Conservation (phyloP, 1,284 basidiomycete species). For the Hymenochaete sp. region DNA sequence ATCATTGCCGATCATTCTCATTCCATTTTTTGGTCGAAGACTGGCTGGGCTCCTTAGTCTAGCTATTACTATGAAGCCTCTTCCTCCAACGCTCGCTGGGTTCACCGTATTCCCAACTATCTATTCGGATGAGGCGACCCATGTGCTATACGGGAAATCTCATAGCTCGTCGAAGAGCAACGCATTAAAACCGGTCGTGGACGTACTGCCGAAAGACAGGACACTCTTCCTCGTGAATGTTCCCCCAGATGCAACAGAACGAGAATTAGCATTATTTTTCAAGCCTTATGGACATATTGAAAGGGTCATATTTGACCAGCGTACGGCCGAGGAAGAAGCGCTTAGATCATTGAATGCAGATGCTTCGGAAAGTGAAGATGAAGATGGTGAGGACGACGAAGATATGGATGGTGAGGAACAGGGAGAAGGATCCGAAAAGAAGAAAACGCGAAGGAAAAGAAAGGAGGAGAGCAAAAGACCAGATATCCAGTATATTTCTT, state of each 20-base stretch:
- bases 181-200: conserved; percentile 16
- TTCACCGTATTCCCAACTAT: conserved; percentile 53
- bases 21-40: no score
- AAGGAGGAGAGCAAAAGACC: conserved; percentile 29
- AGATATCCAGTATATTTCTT: conserved; percentile 48
- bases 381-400: conserved; percentile 25
- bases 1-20: no score
- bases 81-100: conserved; percentile 33
- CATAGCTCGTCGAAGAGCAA: conserved; percentile 32
- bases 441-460: conserved; percentile 39
- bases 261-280: conserved; percentile 68
- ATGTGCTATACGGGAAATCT: conserved; percentile 53
- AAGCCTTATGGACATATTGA: conserved; percentile 70
- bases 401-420: conserved; percentile 24
- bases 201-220: conserved; percentile 51
- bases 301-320: conserved; percentile 53
- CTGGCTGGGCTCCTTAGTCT: no score
- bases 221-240: conserved; percentile 83
- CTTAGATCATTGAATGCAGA: conserved; percentile 2
- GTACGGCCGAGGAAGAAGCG: conserved; percentile 24
- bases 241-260: conserved; percentile 75
- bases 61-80: no score
- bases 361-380: conserved; percentile 21
- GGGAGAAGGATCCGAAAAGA: conserved; percentile 35
- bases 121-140: conserved; percentile 46